A percentile compares a stretch with the other conserved stretches of the same genome.
phyloP scores from a whole-genome alignment of 2,329 filamentous ascomycete species.

The Penicillium sp. region DNA sequence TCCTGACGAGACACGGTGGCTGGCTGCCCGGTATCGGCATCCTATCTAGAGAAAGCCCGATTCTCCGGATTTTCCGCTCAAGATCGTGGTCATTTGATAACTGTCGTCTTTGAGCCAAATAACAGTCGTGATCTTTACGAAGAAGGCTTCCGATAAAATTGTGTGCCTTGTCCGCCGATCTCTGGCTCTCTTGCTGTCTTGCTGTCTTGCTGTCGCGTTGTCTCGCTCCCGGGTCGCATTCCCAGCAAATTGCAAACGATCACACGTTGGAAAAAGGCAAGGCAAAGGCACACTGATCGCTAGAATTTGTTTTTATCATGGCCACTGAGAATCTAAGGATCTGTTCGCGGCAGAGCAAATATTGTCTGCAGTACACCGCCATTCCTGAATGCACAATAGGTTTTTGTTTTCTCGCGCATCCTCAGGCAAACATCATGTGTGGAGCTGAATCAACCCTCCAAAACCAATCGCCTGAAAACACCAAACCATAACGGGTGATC shows the following conservation, averaged over 20 bases:
- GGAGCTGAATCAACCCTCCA: not conserved
- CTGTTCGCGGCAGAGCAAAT: too few relatives aligned
- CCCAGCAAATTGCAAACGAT: not conserved
- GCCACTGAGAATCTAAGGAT: not conserved
- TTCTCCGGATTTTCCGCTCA: not conserved
- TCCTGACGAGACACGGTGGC: not conserved
- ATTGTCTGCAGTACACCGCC: not conserved
- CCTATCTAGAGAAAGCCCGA: not conserved
- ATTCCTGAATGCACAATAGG: not conserved
- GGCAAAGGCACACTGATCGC: not conserved
- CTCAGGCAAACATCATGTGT: not conserved
- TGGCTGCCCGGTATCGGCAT: too few relatives aligned
- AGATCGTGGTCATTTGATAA: not conserved
- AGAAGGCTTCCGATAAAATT: not conserved
- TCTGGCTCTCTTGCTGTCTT: not conserved
- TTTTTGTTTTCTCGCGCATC: not conserved
- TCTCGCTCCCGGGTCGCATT: not conserved
- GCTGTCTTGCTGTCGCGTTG: not conserved
- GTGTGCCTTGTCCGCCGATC: not conserved
- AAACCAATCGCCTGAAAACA: not conserved
- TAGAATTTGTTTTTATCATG: not conserved
- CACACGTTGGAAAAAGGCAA: not conserved
- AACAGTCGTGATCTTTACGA: not conserved
- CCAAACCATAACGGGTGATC: not conserved
- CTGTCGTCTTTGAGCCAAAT: not conserved